Evolutionary conservation across 345 rosid genomes (phyloP), one percentile per base, ranked within the genome.

Genomic region (Bruguiera gymnorhiza): DNA sequence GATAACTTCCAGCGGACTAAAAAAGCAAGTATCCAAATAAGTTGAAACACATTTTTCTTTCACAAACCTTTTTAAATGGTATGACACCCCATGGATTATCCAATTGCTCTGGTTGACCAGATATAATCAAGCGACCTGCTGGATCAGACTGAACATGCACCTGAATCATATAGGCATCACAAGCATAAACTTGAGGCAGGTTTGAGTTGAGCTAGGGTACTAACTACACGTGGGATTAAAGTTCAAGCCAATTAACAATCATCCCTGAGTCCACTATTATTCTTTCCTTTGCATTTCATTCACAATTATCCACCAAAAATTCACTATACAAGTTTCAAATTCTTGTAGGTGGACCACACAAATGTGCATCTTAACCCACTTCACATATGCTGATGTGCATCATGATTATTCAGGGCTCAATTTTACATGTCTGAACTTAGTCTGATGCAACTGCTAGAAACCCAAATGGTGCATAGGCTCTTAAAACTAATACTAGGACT

Each of bases 121-220:
- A 76, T 48, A 76, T 76, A 63, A 76, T 72, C 58, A 76, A 51
- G 63, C 80, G 80, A 36, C 80, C 80, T 6, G 80, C 80, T 62
- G 80, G 76, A 76, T 76, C 80, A 62, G 80, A 76, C 58, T 76
- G 80, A 61, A 76, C 80, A 58, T 76, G 80, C 37, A 76, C 80
- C 80, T 76, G 60, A 54, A 19, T 43, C 29, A 51, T 6, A 52
- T 15, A 50, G 29, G 30, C 46, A 56, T 51, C 31, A 30, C 39
- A 70, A 16, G 31, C 8, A 29, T 3, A 15, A 27, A 16, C n/a
- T 58, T 68, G 62, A 3, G 5, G 54, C 43, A 57, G 37, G 29
- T 15, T 23, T 51, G 57, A 51, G 16, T 20, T 51, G 26, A 65
- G 30, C 20, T 19, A 24, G 60, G 18, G 6, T 24, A 56, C 26